phyloP scores from a whole-genome alignment of 176 grass and related monocot genomes.

The Lolium rigidum region DNA sequence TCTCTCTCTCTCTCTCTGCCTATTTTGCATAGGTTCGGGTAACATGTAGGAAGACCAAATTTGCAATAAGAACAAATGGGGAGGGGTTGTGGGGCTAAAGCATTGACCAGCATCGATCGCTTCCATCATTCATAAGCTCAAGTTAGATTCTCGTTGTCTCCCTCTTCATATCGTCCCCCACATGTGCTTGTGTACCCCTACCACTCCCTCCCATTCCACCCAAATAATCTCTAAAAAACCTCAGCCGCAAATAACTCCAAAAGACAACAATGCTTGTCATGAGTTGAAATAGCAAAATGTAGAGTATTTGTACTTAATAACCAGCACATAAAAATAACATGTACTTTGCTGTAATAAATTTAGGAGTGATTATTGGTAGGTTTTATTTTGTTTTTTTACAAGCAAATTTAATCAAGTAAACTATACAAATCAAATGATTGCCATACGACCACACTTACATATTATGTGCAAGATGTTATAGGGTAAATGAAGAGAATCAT shows the following conservation, averaged over 20 bases:
- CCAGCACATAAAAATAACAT: neutral
- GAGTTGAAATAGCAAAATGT: conserved; percentile 32
- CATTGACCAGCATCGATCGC: conserved; percentile 83
- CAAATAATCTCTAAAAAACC: conserved; percentile 38
- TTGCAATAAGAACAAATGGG: conserved; percentile 76
- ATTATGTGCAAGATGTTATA: neutral
- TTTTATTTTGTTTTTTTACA: no score
- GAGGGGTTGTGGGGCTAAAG: conserved; percentile 67
- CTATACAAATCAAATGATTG: neutral
- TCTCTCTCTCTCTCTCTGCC: no score
- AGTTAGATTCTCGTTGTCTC: conserved; percentile 99
- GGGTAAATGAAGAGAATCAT: neutral
- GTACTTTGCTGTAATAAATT: neutral
- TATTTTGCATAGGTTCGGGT: neutral
- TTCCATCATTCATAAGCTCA: conserved; percentile 86
- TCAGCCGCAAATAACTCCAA: conserved; percentile 39
- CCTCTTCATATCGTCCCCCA: conserved; percentile 70
- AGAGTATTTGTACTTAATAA: neutral
- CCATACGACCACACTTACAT: no score
- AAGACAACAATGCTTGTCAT: conserved; percentile 36
- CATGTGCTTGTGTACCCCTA: conserved; percentile 81
- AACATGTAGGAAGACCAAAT: conserved; percentile 32
- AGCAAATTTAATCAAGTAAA: neutral
- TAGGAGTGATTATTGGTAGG: neutral
- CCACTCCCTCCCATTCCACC: conserved; percentile 38